Evolutionary conservation across 2,329 filamentous ascomycete genomes (phyloP).

Genomic region (Pestalotiopsis sp.): DNA sequence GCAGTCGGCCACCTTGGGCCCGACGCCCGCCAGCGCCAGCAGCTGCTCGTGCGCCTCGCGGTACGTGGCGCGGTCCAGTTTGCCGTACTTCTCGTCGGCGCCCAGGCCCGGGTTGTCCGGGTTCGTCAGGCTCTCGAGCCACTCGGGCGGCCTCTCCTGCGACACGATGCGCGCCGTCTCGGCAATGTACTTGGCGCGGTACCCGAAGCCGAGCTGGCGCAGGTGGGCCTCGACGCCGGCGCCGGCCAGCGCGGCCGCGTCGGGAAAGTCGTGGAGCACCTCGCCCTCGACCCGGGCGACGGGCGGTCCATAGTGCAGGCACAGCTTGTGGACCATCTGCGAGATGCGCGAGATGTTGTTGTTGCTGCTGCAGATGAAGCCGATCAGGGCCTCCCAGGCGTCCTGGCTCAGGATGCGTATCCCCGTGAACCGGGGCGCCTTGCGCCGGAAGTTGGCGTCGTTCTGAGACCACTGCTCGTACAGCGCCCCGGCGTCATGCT

Average conservation of each 20-base stretch:
- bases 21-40: conserved; percentile 81
- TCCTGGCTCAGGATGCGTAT: conserved; percentile 93
- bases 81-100: conserved; percentile 42
- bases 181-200: conserved; percentile 89
- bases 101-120: conserved; percentile 67
- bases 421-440: conserved; percentile 84
- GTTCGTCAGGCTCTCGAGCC: conserved; percentile 80
- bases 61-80: conserved; percentile 64
- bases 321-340: conserved; percentile 94
- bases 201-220: conserved; percentile 86
- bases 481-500: conserved; percentile 71
- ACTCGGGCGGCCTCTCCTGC: conserved; percentile 65
- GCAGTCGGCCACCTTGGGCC: conserved; percentile 96
- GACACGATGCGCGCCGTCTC: conserved; percentile 79
- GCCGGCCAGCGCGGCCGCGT: conserved; percentile 71
- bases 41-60: conserved; percentile 79
- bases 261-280: conserved; percentile 85
- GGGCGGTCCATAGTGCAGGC: conserved; percentile 78
- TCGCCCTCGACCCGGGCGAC: conserved; percentile 70
- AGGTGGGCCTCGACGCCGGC: conserved; percentile 78
- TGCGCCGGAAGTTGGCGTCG: conserved; percentile 86
- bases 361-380: conserved; percentile 98
- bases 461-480: conserved; percentile 81
- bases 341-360: conserved; percentile 96
- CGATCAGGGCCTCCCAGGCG: conserved; percentile 90